Base-by-base conservation (phyloP, 345 rosid genomes). In the Acer negundo region DNA sequence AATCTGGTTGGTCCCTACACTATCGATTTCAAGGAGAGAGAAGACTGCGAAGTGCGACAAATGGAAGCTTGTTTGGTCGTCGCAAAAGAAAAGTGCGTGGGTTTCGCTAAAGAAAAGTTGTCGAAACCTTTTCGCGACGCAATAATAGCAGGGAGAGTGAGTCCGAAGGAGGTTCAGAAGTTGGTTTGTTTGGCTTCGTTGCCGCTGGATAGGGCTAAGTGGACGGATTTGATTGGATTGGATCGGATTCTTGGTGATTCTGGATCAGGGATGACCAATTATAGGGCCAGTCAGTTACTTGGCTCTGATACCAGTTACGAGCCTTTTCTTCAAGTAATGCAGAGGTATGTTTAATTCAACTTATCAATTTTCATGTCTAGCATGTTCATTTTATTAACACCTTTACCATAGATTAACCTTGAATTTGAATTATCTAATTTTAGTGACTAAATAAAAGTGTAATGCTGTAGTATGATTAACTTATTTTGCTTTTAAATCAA, bases 1-100 rank as follows among this genome's bases (percentile, higher is more conserved):
- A 65, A 73, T 64, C 79, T 86, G 4, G 47, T 75, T 23, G 87
- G 85, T 38, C 62, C 47, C 68, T 84, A 82, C 35, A 63, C 83
- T 6, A 70, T 72, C 23, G 88, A 89, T 64, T 81, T 87, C 80
- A 89, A 80, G 79, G 95, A 87, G 70, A 80, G 93, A 70, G 99
- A 91, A 70, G 85, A 42, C 56, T 92, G 97, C 83, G 99, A 95
- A 80, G 92, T 79, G 76, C 89, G 89, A 46, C 98, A 92, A 71
- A 89, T 92, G 89, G 84, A 85, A 74, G 85, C 72, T 3, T 95
- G 98, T 76, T 76, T 92, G 74, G 86, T 51, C 28, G 88, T 86
- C 1, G 91, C 93, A 7, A 87, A 85, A 77, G 91, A 79, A 53
- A 95, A 92, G 86, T 95, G 97, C 56, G 81, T 77, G 0, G 88